phyloP scores from a whole-genome alignment of 108 stramenopile genomes.

The Fragilaria radians region DNA sequence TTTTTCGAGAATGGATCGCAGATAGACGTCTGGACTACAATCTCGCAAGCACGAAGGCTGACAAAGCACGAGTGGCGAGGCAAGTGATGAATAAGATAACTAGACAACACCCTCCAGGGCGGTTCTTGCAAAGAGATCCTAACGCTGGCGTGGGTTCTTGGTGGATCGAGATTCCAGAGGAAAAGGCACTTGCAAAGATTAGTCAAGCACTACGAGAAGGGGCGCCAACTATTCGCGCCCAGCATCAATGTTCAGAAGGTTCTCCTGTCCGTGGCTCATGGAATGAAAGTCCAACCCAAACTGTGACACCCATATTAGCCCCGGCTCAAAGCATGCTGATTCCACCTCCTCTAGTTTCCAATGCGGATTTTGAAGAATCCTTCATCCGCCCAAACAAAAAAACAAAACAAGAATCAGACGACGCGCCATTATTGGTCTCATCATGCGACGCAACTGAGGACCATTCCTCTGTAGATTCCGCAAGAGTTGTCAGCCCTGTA shows the following conservation, averaged over 20 bases:
- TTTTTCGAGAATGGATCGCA: conserved; percentile 67
- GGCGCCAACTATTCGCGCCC: conserved; percentile 65
- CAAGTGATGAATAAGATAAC: conserved; percentile 52
- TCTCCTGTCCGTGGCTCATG: background rate
- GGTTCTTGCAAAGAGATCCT: conserved; percentile 57
- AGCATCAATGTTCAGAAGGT: conserved; percentile 15
- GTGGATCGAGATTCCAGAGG: conserved; percentile 72
- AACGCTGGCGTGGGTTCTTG: conserved; percentile 10
- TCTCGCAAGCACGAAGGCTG: conserved; percentile 56
- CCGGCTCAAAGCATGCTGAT: background rate
- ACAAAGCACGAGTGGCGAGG: conserved; percentile 55
- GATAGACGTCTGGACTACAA: conserved; percentile 64
- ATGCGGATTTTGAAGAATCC: conserved; percentile 7
- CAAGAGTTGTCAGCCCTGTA: background rate
- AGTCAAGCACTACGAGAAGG: conserved; percentile 83
- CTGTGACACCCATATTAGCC: conserved; percentile 1
- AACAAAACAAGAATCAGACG: background rate
- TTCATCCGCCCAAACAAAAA: conserved; percentile 5
- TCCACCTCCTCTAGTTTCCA: conserved; percentile 15
- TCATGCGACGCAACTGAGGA: background rate
- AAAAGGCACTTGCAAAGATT: conserved; percentile 68
- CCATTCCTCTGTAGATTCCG: conserved; percentile 5
- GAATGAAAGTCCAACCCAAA: conserved; percentile 3
- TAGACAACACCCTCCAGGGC: conserved; percentile 49
- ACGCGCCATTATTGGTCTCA: background rate